These are phyloP conservation scores for Camellia japonica DNA, from an alignment of 148 eudicot species.

Conservation along the genomic window DNA sequence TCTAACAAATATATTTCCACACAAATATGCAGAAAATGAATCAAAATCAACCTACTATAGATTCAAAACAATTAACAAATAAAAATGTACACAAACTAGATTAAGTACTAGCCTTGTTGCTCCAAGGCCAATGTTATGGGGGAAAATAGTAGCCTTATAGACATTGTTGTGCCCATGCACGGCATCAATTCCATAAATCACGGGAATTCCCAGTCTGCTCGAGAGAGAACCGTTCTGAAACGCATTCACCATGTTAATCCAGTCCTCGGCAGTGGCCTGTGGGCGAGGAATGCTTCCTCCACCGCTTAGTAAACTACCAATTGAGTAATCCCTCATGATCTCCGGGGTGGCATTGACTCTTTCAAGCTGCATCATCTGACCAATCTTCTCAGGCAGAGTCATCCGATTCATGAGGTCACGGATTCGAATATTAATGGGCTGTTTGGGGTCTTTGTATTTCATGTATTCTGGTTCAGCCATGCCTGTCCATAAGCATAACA, in stretches of 20 bases:
- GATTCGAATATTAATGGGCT: constrained; percentile 11
- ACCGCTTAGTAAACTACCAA: constrained; percentile 28
- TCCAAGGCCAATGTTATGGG: constrained; percentile 26
- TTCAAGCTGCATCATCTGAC: constrained; percentile 29
- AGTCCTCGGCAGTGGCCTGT: constrained; percentile 20
- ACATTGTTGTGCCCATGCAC: constrained; percentile 28
- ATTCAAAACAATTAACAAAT: too few relatives aligned
- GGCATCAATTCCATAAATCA: constrained; percentile 27
- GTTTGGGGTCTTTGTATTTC: constrained; percentile 23
- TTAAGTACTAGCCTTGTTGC: constrained; percentile 23
- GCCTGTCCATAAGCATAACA: neutral
- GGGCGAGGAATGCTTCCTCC: constrained; percentile 23
- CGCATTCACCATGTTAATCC: constrained; percentile 26
- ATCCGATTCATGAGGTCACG: constrained; percentile 22
- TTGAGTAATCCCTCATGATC: constrained; percentile 19
- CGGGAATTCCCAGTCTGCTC: constrained; percentile 25
- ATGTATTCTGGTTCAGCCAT: constrained; percentile 8
- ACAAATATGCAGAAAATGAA: too few relatives aligned
- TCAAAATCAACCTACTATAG: too few relatives aligned
- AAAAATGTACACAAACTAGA: too few relatives aligned
- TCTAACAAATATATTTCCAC: too few relatives aligned
- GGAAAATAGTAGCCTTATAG: constrained; percentile 25
- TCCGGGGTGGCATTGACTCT: constrained; percentile 9
- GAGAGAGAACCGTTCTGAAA: constrained; percentile 22
- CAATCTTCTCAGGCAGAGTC: constrained; percentile 29